Evolutionary conservation across 2,329 filamentous ascomycete genomes (phyloP), one percentile per base, ranked within the genome.

Genomic region (Sporothrix luriei): DNA sequence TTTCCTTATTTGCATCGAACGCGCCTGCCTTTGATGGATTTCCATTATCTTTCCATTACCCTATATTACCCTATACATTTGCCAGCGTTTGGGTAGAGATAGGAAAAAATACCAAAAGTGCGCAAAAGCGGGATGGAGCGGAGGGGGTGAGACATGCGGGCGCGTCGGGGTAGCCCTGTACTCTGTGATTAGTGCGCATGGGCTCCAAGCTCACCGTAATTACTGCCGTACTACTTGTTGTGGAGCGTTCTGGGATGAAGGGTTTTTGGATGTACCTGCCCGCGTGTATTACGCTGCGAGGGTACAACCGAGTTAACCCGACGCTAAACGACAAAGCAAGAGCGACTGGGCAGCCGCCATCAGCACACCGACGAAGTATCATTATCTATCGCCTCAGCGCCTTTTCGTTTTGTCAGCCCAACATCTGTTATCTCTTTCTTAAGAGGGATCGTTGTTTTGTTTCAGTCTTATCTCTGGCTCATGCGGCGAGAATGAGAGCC

Each of bases 1-100:
- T 70, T 70, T 67, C 69, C 69, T 67, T 64, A 51, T 65, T 68
- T 64, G 66, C 55, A 61, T 66, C 59, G 16, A 59, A 24, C 26
- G 54, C 46, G 54, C 62, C 62, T 61, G 68, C 68, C 68, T 66
- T 52, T 46, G 62, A 67, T 52, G 54, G 68, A 68, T 70, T 64
- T 70, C 55, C 57, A 70, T 70, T 70, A 70, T 68, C 69, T 64
- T 68, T 70, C 65, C 57, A 68, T 70, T 70, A 70, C 69, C 69
- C 69, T 66, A 68, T 68, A 67, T 69, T 69, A 69, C 68, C 68
- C 68, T 66, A 69, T 69, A 69, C 51, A 69, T 57, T 66, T 51
- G 68, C 43, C 65, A 26, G 21, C 33, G 29, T 29, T 57, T 57
- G 10, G 57, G 2, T 19, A 16, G 46, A 62, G 57, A 62, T 62